Conservation (phyloP, 495 filamentous ascomycete genomes). For the Hypoxylon fragiforme region DNA sequence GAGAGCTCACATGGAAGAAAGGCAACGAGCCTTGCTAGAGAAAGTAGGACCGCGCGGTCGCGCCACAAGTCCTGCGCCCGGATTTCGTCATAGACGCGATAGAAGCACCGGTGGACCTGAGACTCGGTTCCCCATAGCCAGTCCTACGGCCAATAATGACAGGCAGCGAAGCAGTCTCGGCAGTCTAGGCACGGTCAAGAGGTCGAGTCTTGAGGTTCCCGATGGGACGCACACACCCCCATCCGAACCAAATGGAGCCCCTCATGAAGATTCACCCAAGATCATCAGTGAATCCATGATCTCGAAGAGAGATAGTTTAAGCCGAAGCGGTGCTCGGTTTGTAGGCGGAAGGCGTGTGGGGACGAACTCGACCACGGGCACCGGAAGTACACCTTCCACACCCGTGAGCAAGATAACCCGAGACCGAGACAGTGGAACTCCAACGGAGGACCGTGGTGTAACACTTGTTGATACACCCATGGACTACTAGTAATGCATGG, state of each 20-base stretch:
- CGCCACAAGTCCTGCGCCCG: constrained; percentile 72
- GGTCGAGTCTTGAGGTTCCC: constrained; percentile 53
- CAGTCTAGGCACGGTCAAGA: constrained; percentile 40
- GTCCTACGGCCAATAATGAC: constrained; percentile 57
- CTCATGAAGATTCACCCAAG: constrained; percentile 50
- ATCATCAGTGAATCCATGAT: constrained; percentile 39
- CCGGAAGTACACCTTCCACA: constrained; percentile 32
- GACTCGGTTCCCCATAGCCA: constrained; percentile 85
- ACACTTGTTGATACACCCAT: constrained; percentile 82
- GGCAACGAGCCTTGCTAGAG: constrained; percentile 78
- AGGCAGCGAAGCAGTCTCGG: constrained; percentile 50
- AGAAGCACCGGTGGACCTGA: constrained; percentile 77
- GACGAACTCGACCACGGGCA: constrained; percentile 16
- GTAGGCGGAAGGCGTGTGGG: constrained; percentile 47
- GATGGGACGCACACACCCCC: constrained; percentile 41
- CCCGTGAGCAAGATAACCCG: constrained; percentile 33
- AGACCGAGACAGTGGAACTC: constrained; percentile 33
- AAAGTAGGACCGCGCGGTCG: constrained; percentile 65
- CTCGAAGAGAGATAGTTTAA: constrained; percentile 57
- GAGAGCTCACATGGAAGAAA: constrained; percentile 88
- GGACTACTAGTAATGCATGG: constrained; percentile 65
- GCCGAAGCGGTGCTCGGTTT: constrained; percentile 49
- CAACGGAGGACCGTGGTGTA: constrained; percentile 58
- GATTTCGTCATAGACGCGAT: constrained; percentile 69
- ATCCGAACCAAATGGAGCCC: constrained; percentile 46